Evolutionary conservation across 305 asterid species (phyloP).

Genomic region (Stenogyne calaminthoides): DNA sequence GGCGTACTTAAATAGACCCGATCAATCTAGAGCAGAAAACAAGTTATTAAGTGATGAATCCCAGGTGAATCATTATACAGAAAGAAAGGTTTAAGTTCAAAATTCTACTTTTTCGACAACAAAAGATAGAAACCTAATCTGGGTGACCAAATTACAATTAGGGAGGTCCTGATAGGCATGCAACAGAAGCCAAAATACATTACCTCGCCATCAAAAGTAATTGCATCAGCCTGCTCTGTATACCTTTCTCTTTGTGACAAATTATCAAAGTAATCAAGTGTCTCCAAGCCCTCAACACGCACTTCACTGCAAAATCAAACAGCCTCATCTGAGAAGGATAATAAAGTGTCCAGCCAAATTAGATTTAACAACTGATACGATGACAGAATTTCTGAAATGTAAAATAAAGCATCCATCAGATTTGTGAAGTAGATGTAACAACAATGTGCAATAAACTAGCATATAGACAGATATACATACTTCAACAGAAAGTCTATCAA

Average conservation of each 20-base stretch:
- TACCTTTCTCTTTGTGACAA: slow-evolving; percentile 66
- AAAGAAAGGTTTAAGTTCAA: neutral
- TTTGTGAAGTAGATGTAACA: neutral
- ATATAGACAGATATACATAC: neutral
- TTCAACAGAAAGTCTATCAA: neutral
- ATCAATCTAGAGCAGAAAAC: slow-evolving; percentile 5
- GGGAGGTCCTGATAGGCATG: neutral
- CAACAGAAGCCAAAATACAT: neutral
- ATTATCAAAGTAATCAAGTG: slow-evolving; percentile 83
- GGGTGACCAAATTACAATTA: neutral
- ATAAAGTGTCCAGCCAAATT: neutral
- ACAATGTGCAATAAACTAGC: neutral
- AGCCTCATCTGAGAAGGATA: neutral
- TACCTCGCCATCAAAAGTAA: slow-evolving; percentile 91
- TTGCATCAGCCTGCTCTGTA: slow-evolving; percentile 94
- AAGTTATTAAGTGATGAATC: neutral
- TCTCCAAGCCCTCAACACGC: slow-evolving; percentile 74
- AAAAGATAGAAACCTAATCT: neutral
- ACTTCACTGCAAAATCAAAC: slow-evolving; percentile 77
- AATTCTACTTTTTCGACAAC: neutral
- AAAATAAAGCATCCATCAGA: neutral
- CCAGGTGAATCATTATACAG: neutral
- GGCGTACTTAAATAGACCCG: slow-evolving; percentile 6
- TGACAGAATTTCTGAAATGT: neutral
- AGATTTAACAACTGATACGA: neutral